Conservation (phyloP, 306 rosid species). For the Begonia loranthoides region DNA sequence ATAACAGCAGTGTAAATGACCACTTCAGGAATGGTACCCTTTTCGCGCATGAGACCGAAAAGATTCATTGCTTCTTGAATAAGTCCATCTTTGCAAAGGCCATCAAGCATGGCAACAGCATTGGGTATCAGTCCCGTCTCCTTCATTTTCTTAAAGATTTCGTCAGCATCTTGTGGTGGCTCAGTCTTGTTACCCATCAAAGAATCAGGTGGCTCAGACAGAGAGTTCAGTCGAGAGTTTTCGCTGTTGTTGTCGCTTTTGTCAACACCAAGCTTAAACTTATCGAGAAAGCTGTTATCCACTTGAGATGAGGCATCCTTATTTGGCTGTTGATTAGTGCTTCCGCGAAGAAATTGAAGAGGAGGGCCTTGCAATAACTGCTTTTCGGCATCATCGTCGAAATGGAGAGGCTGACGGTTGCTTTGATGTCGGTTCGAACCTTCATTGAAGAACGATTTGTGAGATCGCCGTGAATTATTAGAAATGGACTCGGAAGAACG, state of each 20-base stretch:
- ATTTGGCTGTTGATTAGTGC: conserved; percentile 6
- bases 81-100: conserved; percentile 89
- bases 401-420: background rate
- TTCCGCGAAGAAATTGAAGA: conserved; percentile 17
- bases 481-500: conserved; percentile 22
- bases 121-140: conserved; percentile 89
- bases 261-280: conserved; percentile 37
- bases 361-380: conserved; percentile 12
- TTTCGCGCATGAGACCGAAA: conserved; percentile 74
- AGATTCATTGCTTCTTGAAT: conserved; percentile 93
- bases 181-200: conserved; percentile 13
- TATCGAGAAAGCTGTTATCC: conserved; percentile 55
- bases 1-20: conserved; percentile 90
- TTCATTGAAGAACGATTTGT: background rate
- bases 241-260: conserved; percentile 19
- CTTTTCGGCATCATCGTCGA: conserved; percentile 1
- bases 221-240: conserved; percentile 12
- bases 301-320: conserved; percentile 18
- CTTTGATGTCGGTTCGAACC: background rate
- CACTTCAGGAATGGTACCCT: conserved; percentile 86
- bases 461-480: conserved; percentile 23
- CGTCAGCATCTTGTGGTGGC: conserved; percentile 54
- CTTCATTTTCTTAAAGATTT: conserved; percentile 86
- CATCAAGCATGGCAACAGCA: conserved; percentile 95
- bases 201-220: conserved; percentile 11